Conservation (phyloP, 345 rosid species). For the thale cress (Arabidopsis thaliana) region TAIR10.1 NC_003076.8:17630501-17631000, state of each 20-base stretch:
- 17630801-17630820: background rate
- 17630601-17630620: constrained; percentile 56
- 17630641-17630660: constrained; percentile 67
- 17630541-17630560: constrained; percentile 50
- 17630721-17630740: constrained; percentile 89
- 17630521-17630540: constrained; percentile 52
- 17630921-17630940: too few relatives aligned
- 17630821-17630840: background rate
- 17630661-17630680: constrained; percentile 76
- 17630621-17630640: constrained; percentile 74
- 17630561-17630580: constrained; percentile 39
- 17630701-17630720: constrained; percentile 89
- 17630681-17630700: constrained; percentile 79
- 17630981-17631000: too few relatives aligned
- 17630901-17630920: too few relatives aligned
- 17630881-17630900: too few relatives aligned
- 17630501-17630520: constrained; percentile 50
- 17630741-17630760: constrained; percentile 91
- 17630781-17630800: background rate
- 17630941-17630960: too few relatives aligned
- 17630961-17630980: too few relatives aligned
- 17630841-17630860: too few relatives aligned
- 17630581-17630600: constrained; percentile 13
- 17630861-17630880: too few relatives aligned
- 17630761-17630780: constrained; percentile 41